Evolutionary conservation across 495 filamentous ascomycete species (phyloP).

Genomic region (Trichoderma asperelloides): DNA sequence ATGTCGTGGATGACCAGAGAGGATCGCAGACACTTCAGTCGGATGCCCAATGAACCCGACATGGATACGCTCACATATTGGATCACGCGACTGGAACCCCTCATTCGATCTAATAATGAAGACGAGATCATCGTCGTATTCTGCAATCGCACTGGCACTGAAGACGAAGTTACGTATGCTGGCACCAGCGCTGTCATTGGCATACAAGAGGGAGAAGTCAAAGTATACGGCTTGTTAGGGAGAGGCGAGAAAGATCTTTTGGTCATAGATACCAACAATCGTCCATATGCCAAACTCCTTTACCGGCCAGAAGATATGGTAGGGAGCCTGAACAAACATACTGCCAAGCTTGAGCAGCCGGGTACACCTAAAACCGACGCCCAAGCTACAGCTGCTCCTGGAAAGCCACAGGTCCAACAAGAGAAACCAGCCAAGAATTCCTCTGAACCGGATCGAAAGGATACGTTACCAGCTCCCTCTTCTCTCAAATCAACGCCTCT

Average conservation of each 20-base stretch:
- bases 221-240: constrained; percentile 60
- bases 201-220: constrained; percentile 56
- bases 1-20: constrained; percentile 82
- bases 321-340: neutral
- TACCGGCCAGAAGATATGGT: neutral
- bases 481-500: constrained; percentile 10
- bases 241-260: constrained; percentile 55
- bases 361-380: neutral
- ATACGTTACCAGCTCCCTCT: neutral
- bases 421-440: too few relatives aligned
- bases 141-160: constrained; percentile 70
- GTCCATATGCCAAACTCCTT: constrained; percentile 12
- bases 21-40: constrained; percentile 34
- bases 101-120: constrained; percentile 48
- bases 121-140: constrained; percentile 69
- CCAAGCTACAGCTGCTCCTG: neutral
- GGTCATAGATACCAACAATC: constrained; percentile 47
- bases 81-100: constrained; percentile 71
- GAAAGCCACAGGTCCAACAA: neutral
- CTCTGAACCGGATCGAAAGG: neutral
- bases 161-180: constrained; percentile 63
- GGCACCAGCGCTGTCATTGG: constrained; percentile 79
- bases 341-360: neutral
- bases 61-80: constrained; percentile 80
- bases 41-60: constrained; percentile 52